Conservation (phyloP, 1,139 yeast genomes). For the Torulaspora pretoriensis region DNA sequence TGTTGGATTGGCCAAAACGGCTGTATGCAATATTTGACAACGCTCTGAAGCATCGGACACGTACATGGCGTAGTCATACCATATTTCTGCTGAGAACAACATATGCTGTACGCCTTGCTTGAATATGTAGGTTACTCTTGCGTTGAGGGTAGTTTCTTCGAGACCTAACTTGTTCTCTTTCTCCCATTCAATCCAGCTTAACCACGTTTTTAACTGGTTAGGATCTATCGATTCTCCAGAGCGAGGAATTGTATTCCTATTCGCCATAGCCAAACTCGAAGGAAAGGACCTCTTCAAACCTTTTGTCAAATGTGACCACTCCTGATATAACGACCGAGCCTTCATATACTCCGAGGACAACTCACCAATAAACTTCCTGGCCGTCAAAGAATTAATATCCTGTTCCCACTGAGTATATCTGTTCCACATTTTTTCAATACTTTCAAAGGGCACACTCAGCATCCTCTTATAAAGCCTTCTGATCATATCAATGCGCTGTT, state of each 20-base stretch:
- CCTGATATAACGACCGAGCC: conserved; percentile 75
- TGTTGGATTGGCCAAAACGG: conserved; percentile 61
- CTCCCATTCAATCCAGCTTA: conserved; percentile 78
- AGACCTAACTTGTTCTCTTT: conserved; percentile 62
- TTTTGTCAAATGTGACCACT: conserved; percentile 56
- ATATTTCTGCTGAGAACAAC: conserved; percentile 74
- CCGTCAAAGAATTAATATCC: conserved; percentile 66
- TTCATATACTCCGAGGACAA: conserved; percentile 84
- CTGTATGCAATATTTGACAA: conserved; percentile 48
- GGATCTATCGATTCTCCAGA: conserved; percentile 35
- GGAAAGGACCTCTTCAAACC: conserved; percentile 42
- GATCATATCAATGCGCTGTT: conserved; percentile 72
- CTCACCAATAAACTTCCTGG: conserved; percentile 82
- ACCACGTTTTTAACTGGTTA: conserved; percentile 54
- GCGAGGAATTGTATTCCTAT: conserved; percentile 42
- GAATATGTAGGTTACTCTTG: conserved; percentile 69
- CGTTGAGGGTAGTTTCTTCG: conserved; percentile 46
- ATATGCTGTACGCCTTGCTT: conserved; percentile 65
- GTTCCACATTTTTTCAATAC: conserved; percentile 76
- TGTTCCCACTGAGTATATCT: conserved; percentile 82
- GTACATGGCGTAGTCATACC: conserved; percentile 63
- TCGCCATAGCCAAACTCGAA: conserved; percentile 26
- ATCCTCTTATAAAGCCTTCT: conserved; percentile 71
- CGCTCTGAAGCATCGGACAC: conserved; percentile 32
- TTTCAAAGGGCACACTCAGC: conserved; percentile 65